Percentiles rank a stretch among this genome's conserved stretches.
Conservation (phyloP, 306 rosid species). For the Lathyrus oleraceus region DNA sequence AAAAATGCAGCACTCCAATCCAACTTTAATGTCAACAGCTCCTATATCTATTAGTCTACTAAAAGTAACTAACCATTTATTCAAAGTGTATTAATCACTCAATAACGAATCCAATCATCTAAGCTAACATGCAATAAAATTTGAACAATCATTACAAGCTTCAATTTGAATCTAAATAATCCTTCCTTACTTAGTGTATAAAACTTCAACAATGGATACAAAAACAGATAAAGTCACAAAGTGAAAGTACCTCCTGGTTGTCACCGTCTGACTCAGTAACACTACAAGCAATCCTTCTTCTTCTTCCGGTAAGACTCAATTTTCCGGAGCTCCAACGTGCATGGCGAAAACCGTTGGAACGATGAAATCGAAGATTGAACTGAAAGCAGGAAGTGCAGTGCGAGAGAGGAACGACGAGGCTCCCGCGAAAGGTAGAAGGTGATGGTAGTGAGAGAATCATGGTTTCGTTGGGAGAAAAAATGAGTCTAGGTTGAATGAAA, state of each 20-base stretch:
- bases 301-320: conserved; percentile 40
- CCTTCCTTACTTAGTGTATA: not conserved
- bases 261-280: conserved; percentile 58
- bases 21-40: not conserved
- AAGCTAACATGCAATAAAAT: conserved; percentile 16
- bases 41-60: not conserved
- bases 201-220: not conserved
- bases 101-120: not conserved
- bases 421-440: conserved; percentile 47
- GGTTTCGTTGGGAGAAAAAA: conserved; percentile 1
- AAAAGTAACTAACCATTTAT: too few relatives aligned
- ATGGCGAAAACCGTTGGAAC: conserved; percentile 33
- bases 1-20: too few relatives aligned
- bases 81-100: too few relatives aligned
- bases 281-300: conserved; percentile 54
- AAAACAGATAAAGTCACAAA: conserved; percentile 14
- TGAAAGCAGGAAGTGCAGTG: conserved; percentile 64
- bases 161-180: not conserved
- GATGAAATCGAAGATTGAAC: conserved; percentile 56
- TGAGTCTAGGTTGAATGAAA: conserved; percentile 43
- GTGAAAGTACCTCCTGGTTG: conserved; percentile 62
- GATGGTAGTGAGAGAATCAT: conserved; percentile 57
- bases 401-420: conserved; percentile 42
- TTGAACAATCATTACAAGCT: not conserved
- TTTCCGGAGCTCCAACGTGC: conserved; percentile 42